Evolutionary conservation across 129 eudicot genomes (phyloP), one percentile per base, ranked within the genome.

Genomic region (Oenanthe sinensis): DNA sequence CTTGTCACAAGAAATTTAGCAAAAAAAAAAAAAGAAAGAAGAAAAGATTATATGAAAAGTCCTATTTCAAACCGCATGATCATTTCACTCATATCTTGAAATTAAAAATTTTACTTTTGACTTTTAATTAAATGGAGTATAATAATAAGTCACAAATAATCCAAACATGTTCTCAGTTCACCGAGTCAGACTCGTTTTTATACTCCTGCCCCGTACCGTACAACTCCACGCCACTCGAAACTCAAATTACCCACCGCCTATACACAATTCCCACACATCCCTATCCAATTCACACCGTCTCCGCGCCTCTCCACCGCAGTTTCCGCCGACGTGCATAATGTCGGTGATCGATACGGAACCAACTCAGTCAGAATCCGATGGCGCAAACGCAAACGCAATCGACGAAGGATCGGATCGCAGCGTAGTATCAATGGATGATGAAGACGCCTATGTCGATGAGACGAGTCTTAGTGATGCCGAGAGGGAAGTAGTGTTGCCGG

Each of bases 271-370:
- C 1, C 42, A 2, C 11, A 17, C 75, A 39, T 17, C 4, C 19
- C 47, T 36, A 19, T 68, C 22, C 45, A 70, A 17, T 33, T 70
- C 28, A 52, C 49, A 8, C 85, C 83, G 33, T 80, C 84, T 24
- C 45, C 58, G 20, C 68, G 5, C 65, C 65, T 58, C 4, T 20
- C 22, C 76, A 33, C 74, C 78, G 79, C 75, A 26, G 44, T 14
- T 70, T 1, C 43, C 79, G 30, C 79, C 76, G 68, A 15, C 68
- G 68, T 24, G 76, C 81, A 79, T n/a, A 74, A 44, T 78, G 83
- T 81, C 89, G 85, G 88, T 77, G 82, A 89, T 89, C 85, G 87
- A 86, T 60, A 45, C 86, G 44, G 87, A 85, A 36, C 49, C 91
- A 58, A 73, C 78, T 44, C 82, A 82, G 68, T 75, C 88, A 77